A percentile compares a stretch with the other conserved stretches of the same genome.
Evolutionary conservation across 1,284 basidiomycete species (phyloP).

Genomic region (Apiotrichum sp.): DNA sequence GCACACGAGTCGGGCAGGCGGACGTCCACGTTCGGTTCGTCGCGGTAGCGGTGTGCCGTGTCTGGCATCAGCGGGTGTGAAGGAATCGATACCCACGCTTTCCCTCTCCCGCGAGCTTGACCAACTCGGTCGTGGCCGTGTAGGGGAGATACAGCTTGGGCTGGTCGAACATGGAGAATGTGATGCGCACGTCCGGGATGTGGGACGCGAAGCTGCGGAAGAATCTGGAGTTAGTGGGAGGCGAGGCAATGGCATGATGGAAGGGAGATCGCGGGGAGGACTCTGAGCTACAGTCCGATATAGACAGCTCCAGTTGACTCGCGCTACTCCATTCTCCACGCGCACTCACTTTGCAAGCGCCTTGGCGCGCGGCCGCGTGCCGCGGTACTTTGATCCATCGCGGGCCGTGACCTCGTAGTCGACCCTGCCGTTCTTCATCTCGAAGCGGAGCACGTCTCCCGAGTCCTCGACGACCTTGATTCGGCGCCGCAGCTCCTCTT

Average conservation of each 20-base stretch:
- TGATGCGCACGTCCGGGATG: conserved; percentile 46
- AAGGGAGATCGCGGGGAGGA: no score
- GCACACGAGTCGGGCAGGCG: conserved; percentile 36
- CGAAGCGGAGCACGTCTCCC: conserved; percentile 40
- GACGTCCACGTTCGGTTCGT: conserved; percentile 35
- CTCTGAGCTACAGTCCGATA: no score
- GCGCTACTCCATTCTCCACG: not conserved
- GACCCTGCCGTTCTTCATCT: conserved; percentile 26
- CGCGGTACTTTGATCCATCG: conserved; percentile 31
- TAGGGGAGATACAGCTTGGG: conserved; percentile 50
- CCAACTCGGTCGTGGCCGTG: conserved; percentile 42
- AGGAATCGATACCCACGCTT: conserved; percentile 36
- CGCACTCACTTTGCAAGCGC: conserved; percentile 29
- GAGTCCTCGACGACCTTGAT: conserved; percentile 52
- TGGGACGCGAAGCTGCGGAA: conserved; percentile 38
- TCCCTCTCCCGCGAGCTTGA: conserved; percentile 45
- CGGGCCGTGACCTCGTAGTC: conserved; percentile 29
- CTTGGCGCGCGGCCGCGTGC: conserved; percentile 22
- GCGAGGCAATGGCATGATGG: no score
- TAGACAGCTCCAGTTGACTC: no score
- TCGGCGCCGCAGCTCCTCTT: conserved; percentile 62
- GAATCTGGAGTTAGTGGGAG: conserved; percentile 20
- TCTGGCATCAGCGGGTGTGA: not conserved
- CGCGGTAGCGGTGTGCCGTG: conserved; percentile 12
- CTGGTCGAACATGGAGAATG: conserved; percentile 50